Base-by-base conservation (phyloP, 176 grass and related monocot species). In the Aegilops tauschii region DNA sequence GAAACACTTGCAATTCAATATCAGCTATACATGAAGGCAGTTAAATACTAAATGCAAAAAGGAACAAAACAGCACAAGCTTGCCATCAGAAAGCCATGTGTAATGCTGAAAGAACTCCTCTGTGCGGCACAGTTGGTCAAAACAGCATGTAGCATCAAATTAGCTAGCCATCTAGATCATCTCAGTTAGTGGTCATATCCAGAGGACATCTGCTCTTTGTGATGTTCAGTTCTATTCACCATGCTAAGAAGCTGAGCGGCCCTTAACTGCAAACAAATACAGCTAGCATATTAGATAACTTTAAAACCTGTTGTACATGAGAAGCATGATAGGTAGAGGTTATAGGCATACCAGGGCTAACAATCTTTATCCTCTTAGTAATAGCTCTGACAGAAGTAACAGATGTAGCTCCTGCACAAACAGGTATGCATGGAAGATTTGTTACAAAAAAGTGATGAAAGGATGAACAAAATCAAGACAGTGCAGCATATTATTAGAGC, bases 351-450 rank as follows among this genome's bases (percentile, higher is more conserved):
- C 96, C 91, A 84, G 96, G 96, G 86, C 86, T 93, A 45, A 95
- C 81, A 74, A 98, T 98, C 83, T 95, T 93, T 42, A 98, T 81
- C 77, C 93, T 89, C 88, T 95, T 98, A 40, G 93, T 98, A 63
- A 95, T 92, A 68, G 93, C 84, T 87, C 93, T 92, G 47, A 98
- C 79, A 59, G 90, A 98, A 77, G 91, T 90, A 86, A 93, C 86
- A 45, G 83, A 93, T 88, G 92, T 69, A 50, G 80, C 30, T 59
- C 86, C 93, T 94, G 79, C 74, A 63, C 54, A 84, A 13, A 82
- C 52, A 80, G n/a, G 70, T 31, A 83, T 14, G 10, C 69, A 84
- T 27, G 62, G 36, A 78, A 64, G 12, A 61, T 30, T 25, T 81
- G 64, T 83, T 82, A 68, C 54, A 42, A 73, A 18, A 36, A 63